Base-by-base conservation (phyloP, 2,329 filamentous ascomycete species). In the Allantophomopsis lycopodina region DNA sequence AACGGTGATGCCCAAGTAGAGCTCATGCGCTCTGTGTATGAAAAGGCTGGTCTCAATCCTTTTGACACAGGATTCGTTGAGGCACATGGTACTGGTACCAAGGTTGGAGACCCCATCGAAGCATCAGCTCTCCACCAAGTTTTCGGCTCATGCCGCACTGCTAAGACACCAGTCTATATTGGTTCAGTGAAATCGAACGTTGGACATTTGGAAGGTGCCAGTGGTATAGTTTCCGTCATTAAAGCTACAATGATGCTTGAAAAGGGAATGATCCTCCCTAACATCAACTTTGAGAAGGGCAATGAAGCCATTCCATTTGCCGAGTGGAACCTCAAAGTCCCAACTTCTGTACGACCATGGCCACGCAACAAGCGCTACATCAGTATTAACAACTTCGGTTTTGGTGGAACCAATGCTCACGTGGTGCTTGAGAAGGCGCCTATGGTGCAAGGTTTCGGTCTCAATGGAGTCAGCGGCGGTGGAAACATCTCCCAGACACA, bases 361-460 rank as follows among this genome's bases (percentile, higher is more conserved):
- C 50, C 51, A 12, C 32, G 43, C 18, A 43, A 39, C 34, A 70
- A 70, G 57, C 64, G 63, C 45, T 66, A 63, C 46, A 60, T 68
- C 42, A 69, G 65, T 45, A 40, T 57, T 32, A 58, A 57, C 39
- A 52, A 49, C 14, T 57, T 56, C 39, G 54, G 54, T 5, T 56
- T 53, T 34, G 55, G 55, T 23, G 53, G 55, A 2, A 50, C 46
- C 1, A 57, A 56, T 44, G 57, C 55, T 1, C 61, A 65, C 45
- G 55, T 56, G 1, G 57, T 68, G 2, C 49, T 55, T 34, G 55
- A 57, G 23, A 54, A 53, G 46, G 55, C 54, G 20, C 42, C 21
- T 7, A 7, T n/a, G 8, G 13, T 48, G 40, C 40, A 39, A 37
- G 4, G n/a, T 20, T 21, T 21, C 20, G 20, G 20, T 2, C 32